These are phyloP conservation scores for Aureobasidium sp. DNA, from an alignment of 2,329 filamentous ascomycete species.

Conservation along the genomic window DNA sequence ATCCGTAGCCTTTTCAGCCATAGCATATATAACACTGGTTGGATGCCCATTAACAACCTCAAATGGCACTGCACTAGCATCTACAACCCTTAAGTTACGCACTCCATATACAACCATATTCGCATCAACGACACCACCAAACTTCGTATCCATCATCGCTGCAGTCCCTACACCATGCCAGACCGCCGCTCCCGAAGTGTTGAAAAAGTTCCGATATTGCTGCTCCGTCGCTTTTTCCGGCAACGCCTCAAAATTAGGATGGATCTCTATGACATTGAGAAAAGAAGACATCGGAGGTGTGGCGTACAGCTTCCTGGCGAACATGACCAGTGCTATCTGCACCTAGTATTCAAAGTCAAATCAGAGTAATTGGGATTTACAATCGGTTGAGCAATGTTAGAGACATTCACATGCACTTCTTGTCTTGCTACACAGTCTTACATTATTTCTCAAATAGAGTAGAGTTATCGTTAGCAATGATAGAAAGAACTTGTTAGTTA, in stretches of 20 bases:
- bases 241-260: background rate
- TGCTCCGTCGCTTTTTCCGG: constrained; percentile 22
- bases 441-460: no score
- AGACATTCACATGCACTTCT: no score
- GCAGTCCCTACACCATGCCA: background rate
- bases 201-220: constrained; percentile 9
- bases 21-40: constrained; percentile 21
- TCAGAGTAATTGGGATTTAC: no score
- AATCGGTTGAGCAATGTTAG: no score
- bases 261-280: constrained; percentile 13
- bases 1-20: constrained; percentile 21
- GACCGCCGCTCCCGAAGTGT: background rate
- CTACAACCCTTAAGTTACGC: constrained; percentile 26
- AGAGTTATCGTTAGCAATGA: no score
- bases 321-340: constrained; percentile 28
- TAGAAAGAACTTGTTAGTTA: no score
- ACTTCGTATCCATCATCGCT: constrained; percentile 21
- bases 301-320: constrained; percentile 21
- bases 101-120: constrained; percentile 27
- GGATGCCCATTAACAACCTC: constrained; percentile 20
- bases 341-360: constrained; percentile 26
- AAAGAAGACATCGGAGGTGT: constrained; percentile 22
- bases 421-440: no score
- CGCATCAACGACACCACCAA: constrained; percentile 27
- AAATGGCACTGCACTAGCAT: constrained; percentile 28